Base-by-base conservation (phyloP, 2,329 filamentous ascomycete species). In the Cercospora sp. region DNA sequence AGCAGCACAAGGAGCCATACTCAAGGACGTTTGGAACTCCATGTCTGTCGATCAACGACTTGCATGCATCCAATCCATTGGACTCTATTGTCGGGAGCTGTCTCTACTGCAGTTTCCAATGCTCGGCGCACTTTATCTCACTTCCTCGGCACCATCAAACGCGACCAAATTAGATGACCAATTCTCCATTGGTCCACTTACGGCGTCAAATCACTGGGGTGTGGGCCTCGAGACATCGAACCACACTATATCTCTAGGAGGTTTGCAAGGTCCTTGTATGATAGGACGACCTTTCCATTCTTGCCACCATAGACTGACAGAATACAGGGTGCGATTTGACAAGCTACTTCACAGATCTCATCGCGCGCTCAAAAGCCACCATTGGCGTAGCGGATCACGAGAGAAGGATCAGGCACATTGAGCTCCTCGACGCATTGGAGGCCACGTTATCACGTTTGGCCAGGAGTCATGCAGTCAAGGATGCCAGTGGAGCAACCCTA, bases 401-500 rank as follows among this genome's bases (percentile, higher is more conserved):
- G n/a, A n/a, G n/a, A n/a, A n/a, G n/a, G n/a, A n/a, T n/a, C n/a
- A n/a, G n/a, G n/a, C n/a, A n/a, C n/a, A n/a, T n/a, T n/a, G n/a
- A n/a, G n/a, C n/a, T n/a, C n/a, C n/a, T n/a, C n/a, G n/a, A n/a
- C n/a, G n/a, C n/a, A n/a, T n/a, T n/a, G n/a, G n/a, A n/a, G n/a
- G n/a, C n/a, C n/a, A n/a, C n/a, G n/a, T 13, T 58, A 32, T 21
- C 4, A 7, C 55, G 28, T 34, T 28, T 34, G 13, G 16, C 28
- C 28, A 34, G 16, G 9, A n/a, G 7, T 21, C 21, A 58, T 9
- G 4, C 8, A 12, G n/a, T 58, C 55, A 34, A 24, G 34, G 34
- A 45, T 16, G 59, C 59, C 18, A 6, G 18, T 40, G 26, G 59
- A n/a, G 26, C 18, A 10, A 45, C 26, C 9, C 67, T 79, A 40